Percentiles rank a stretch among this genome's conserved stretches.
These are phyloP conservation scores for Beauveria brongniartii DNA, from an alignment of 2,329 filamentous ascomycete genomes.

Conservation along the genomic window DNA sequence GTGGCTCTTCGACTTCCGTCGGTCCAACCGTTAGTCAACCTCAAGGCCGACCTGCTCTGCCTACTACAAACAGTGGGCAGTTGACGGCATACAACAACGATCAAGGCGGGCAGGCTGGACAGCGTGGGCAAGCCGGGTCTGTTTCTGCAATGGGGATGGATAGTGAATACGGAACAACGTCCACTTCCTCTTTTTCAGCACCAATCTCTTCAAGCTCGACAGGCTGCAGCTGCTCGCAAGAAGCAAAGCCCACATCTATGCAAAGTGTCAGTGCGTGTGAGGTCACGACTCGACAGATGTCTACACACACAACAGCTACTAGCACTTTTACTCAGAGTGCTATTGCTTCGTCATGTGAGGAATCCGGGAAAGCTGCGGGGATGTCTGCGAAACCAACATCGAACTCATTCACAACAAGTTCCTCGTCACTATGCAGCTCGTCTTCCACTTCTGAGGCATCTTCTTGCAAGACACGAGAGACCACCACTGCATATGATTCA, in stretches of 20 bases:
- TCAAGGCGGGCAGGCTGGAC: neutral
- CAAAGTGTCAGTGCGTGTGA: neutral
- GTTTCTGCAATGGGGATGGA: neutral
- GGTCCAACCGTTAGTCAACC: constrained; percentile 3
- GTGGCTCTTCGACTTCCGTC: neutral
- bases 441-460: neutral
- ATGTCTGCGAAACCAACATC: neutral
- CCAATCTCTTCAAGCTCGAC: neutral
- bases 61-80: neutral
- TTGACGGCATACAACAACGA: neutral
- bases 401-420: neutral
- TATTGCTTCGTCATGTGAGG: neutral
- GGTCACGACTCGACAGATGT: neutral
- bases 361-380: neutral
- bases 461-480: neutral
- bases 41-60: neutral
- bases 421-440: neutral
- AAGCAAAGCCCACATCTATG: neutral
- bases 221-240: neutral
- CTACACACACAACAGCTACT: neutral
- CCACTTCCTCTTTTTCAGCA: neutral
- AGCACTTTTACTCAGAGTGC: neutral
- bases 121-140: neutral
- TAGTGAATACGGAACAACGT: neutral
- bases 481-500: neutral